Conservation (phyloP, 2,329 filamentous ascomycete species). For the Colletotrichum abscissum region DNA sequence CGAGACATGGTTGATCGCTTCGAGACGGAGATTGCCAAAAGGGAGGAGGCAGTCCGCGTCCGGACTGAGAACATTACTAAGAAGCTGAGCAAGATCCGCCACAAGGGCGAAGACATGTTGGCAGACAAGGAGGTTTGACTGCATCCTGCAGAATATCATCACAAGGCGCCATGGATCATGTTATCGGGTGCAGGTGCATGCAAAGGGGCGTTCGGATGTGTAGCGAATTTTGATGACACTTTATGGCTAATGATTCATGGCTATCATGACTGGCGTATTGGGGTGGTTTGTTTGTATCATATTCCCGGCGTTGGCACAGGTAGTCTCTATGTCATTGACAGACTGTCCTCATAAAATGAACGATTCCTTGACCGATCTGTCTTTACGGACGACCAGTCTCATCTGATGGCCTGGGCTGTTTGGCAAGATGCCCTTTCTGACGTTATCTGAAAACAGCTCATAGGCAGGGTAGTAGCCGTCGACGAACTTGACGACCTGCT, state of each 20-base stretch:
- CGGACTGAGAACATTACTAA: constrained; percentile 65
- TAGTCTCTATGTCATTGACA: neutral
- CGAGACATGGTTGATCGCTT: constrained; percentile 61
- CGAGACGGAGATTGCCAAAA: constrained; percentile 64
- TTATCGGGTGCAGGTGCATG: neutral
- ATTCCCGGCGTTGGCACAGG: neutral
- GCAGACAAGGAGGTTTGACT: constrained; percentile 51
- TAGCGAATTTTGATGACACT: constrained; percentile 28
- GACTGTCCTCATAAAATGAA: constrained; percentile 54
- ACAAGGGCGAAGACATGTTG: constrained; percentile 68
- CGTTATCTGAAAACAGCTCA: constrained; percentile 72
- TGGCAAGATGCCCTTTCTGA: constrained; percentile 68
- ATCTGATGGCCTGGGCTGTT: constrained; percentile 66
- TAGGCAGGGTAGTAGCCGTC: constrained; percentile 78
- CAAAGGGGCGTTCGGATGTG: constrained; percentile 1
- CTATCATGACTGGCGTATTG: constrained; percentile 7
- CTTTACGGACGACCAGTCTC: constrained; percentile 69
- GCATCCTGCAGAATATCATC: neutral
- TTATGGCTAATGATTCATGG: constrained; percentile 31
- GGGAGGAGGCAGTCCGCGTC: constrained; percentile 64
- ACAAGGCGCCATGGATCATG: neutral
- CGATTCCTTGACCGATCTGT: constrained; percentile 69
- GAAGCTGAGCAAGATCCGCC: constrained; percentile 65
- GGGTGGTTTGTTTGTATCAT: neutral
- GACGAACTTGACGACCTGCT: constrained; percentile 81